Percentiles rank a stretch among this genome's conserved stretches.
These are phyloP conservation scores for Ramaria rubella DNA, from an alignment of 768 basidiomycete genomes.

Conservation along the genomic window DNA sequence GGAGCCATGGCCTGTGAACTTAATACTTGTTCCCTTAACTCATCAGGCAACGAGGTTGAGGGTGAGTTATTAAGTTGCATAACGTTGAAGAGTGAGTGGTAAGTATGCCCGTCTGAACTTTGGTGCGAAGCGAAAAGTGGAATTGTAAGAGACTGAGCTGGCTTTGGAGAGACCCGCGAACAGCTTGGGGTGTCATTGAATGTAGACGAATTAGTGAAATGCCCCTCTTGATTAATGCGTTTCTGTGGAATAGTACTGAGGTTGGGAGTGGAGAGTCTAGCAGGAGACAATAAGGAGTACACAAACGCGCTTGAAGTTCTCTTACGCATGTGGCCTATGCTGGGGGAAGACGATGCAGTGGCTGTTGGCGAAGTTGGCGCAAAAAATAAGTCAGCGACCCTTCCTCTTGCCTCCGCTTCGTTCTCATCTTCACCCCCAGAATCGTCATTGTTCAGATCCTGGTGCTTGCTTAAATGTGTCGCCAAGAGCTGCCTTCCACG, in stretches of 20 bases:
- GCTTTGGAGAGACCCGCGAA: not conserved
- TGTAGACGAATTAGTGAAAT: not conserved
- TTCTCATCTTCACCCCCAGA: slow-evolving; percentile 35
- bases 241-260: not conserved
- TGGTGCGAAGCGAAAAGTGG: not conserved
- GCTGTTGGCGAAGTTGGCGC: slow-evolving; percentile 21
- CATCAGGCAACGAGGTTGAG: not conserved
- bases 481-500: slow-evolving; percentile 28
- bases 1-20: not conserved
- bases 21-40: not conserved
- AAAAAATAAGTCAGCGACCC: slow-evolving; percentile 53
- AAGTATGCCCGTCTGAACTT: not conserved
- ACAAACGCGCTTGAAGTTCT: not conserved
- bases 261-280: not conserved
- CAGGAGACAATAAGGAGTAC: not conserved
- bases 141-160: not conserved
- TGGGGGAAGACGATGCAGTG: not conserved
- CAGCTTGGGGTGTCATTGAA: not conserved
- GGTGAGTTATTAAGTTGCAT: not conserved
- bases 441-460: slow-evolving; percentile 26
- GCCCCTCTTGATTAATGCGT: not conserved
- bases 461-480: slow-evolving; percentile 26
- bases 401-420: slow-evolving; percentile 42
- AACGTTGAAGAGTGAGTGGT: not conserved
- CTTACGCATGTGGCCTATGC: not conserved